These are phyloP conservation scores for Hortiboletus flavorubellus DNA, from an alignment of 768 basidiomycete species.

Conservation along the genomic window DNA sequence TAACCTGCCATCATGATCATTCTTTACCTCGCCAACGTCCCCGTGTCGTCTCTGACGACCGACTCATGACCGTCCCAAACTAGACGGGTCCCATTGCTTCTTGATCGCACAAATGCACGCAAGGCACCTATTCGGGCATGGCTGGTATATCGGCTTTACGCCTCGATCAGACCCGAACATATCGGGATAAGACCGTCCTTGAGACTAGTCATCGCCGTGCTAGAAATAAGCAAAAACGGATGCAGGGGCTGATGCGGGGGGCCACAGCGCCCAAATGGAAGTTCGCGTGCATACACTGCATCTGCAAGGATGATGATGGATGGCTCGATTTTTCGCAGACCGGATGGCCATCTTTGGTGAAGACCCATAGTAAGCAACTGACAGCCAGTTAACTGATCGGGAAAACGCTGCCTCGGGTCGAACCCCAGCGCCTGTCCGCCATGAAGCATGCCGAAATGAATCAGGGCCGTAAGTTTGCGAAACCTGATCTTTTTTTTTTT, in stretches of 20 bases:
- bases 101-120: neutral
- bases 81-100: too few relatives aligned
- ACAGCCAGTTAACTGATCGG: conserved; percentile 12
- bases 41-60: too few relatives aligned
- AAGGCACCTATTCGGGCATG: neutral
- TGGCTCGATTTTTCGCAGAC: neutral
- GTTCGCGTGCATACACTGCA: neutral
- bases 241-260: neutral
- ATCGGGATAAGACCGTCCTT: neutral
- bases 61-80: too few relatives aligned
- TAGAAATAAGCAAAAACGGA: neutral
- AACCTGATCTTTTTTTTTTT: conserved; percentile 1
- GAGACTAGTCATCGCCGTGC: conserved; percentile 1
- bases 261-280: neutral
- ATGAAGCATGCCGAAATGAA: conserved; percentile 28
- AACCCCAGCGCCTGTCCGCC: conserved; percentile 12
- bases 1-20: neutral
- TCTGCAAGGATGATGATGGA: neutral
- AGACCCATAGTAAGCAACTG: neutral
- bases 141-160: neutral
- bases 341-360: conserved; percentile 4
- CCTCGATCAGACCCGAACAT: neutral
- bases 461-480: conserved; percentile 21
- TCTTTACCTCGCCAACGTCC: neutral
- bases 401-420: conserved; percentile 16